These are phyloP conservation scores for Colletotrichum somersetense DNA, from an alignment of 2,329 filamentous ascomycete species.

Conservation along the genomic window DNA sequence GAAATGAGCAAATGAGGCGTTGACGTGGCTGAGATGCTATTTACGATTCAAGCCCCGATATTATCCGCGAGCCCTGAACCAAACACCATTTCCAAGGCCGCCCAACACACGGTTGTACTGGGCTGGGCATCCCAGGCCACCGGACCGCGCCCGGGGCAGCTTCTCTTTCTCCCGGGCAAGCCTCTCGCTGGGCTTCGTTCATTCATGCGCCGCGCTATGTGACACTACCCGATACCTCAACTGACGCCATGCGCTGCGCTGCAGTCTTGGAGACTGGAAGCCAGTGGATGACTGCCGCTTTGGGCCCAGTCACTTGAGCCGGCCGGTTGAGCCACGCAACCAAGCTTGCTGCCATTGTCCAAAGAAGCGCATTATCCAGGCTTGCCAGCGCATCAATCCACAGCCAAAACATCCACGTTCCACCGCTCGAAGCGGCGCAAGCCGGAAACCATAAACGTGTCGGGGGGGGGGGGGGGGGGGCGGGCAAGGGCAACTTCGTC, in stretches of 20 bases:
- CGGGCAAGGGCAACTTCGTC: slow-evolving; percentile 15
- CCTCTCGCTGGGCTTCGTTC: slow-evolving; percentile 16
- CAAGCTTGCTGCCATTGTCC: slow-evolving; percentile 9
- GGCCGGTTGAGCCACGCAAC: slow-evolving; percentile 18
- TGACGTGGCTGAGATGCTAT: slow-evolving; percentile 33
- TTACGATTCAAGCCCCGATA: slow-evolving; percentile 37
- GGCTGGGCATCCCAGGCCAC: slow-evolving; percentile 4
- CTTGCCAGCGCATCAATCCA: slow-evolving; percentile 35
- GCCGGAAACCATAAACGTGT: background rate
- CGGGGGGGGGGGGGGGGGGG: slow-evolving; percentile 8
- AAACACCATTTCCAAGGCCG: slow-evolving; percentile 10
- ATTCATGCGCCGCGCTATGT: slow-evolving; percentile 21
- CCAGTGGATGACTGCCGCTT: slow-evolving; percentile 35
- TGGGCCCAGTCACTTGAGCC: slow-evolving; percentile 7
- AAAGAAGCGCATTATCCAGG: slow-evolving; percentile 9
- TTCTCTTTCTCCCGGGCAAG: slow-evolving; percentile 23
- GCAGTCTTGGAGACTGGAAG: slow-evolving; percentile 28
- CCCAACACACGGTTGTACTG: slow-evolving; percentile 1
- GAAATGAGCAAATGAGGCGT: slow-evolving; percentile 34
- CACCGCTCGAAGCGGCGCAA: slow-evolving; percentile 1
- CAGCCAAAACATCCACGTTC: slow-evolving; percentile 30
- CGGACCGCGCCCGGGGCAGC: background rate
- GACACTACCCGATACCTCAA: slow-evolving; percentile 32
- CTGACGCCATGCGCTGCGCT: slow-evolving; percentile 29
- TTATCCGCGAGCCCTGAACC: slow-evolving; percentile 19